phyloP scores from a whole-genome alignment of 176 grass and related monocot species.

The Eleusine indica region DNA sequence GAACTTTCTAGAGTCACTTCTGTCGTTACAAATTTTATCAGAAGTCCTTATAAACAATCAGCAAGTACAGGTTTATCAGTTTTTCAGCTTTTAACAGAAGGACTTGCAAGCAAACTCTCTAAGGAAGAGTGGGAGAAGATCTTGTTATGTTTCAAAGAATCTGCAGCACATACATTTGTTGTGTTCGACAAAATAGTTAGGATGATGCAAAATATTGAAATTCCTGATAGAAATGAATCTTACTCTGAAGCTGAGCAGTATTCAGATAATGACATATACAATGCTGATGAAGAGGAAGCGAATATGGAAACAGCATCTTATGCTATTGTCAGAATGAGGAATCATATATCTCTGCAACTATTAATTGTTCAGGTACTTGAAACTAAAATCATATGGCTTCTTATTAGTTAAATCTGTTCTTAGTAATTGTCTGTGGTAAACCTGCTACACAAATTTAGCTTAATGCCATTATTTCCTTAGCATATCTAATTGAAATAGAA shows the following conservation, averaged over 20 bases:
- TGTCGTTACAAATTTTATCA: constrained; percentile 72
- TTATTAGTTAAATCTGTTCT: constrained; percentile 26
- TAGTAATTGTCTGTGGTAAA: not conserved
- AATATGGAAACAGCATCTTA: constrained; percentile 81
- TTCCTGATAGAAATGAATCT: constrained; percentile 79
- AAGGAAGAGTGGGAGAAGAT: constrained; percentile 79
- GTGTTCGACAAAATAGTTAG: constrained; percentile 72
- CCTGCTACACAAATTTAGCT: constrained; percentile 16
- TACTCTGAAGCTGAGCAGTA: constrained; percentile 79
- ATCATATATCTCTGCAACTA: constrained; percentile 60
- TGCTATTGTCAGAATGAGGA: constrained; percentile 64
- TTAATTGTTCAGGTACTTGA: constrained; percentile 73
- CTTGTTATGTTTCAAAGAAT: constrained; percentile 75
- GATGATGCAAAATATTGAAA: constrained; percentile 87
- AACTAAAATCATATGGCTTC: constrained; percentile 33
- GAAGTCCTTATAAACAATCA: constrained; percentile 77
- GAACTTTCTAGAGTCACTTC: constrained; percentile 69
- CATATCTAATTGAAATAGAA: constrained; percentile 8
- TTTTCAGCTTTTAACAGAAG: constrained; percentile 72
- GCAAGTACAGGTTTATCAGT: constrained; percentile 71
- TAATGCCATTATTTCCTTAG: not conserved
- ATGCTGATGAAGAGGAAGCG: constrained; percentile 82
- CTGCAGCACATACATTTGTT: constrained; percentile 54
- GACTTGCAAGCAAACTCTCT: constrained; percentile 67
- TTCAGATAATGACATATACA: constrained; percentile 76